Evolutionary conservation across 305 asterid genomes (phyloP), one percentile per base, ranked within the genome.

Genomic region (Fraxinus angustifolia): DNA sequence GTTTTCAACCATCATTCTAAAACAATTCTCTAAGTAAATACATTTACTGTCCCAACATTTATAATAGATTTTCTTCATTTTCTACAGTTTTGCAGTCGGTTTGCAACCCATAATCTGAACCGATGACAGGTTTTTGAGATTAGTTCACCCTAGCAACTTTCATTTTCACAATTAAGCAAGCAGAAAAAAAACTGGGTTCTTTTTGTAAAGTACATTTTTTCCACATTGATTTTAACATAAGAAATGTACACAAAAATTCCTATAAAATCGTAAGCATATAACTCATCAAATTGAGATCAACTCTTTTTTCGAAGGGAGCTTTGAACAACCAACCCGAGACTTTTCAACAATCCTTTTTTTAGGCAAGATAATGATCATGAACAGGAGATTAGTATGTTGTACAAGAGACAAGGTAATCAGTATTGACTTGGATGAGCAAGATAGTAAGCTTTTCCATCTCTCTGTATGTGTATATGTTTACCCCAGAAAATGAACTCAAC

Each of bases 351-450:
- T 28, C 11, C 11, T 35, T 28, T 12, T 0, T 68, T 11, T 12
- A 71, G 48, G 78, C 40, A 56, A 6, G 11, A 85, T 31, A 78
- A 86, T 88, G 90, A 80, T 91, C 30, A 88, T 90, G 98, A 87
- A 90, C 87, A 92, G 90, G 86, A 88, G 91, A 85, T 80, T 95
- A 8, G 93, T 93, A 48, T 95, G 99, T 79, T 95, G 98, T 74
- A 86, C 93, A 3, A 83, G 93, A 81, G 92, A 88, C 83, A 85
- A 92, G 78, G 94, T 86, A 80, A 83, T 88, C 33, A 95, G 98
- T 87, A 21, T 90, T 71, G 97, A 93, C 90, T 93, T 93, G 78
- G 98, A 95, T 85, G 95, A 91, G 80, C 91, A 89, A 83, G 94
- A 93, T 33, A 87, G 97, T 93, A 88, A 87, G 86, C 31, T 70